Conservation (phyloP, 768 basidiomycete species). For the Royoungia palumana region DNA sequence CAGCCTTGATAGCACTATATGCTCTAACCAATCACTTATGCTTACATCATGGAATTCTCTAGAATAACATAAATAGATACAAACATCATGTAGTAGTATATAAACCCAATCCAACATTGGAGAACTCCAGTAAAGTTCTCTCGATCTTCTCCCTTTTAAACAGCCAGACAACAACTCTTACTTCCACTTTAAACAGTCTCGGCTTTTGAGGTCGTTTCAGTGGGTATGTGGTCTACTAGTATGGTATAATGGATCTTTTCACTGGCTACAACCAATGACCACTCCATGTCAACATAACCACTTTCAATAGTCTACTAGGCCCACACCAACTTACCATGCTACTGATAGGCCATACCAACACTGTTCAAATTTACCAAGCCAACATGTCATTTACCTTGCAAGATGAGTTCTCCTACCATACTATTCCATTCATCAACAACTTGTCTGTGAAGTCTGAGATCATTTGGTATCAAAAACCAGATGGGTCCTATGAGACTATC, state of each 20-base stretch:
- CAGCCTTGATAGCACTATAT: no score
- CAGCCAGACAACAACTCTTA: no score
- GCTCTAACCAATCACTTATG: no score
- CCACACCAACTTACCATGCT: no score
- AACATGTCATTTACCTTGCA: slow-evolving; percentile 37
- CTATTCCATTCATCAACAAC: slow-evolving; percentile 40
- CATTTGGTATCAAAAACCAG: slow-evolving; percentile 25
- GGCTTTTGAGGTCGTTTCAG: no score
- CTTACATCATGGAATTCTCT: no score
- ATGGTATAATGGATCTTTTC: neutral
- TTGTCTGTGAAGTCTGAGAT: slow-evolving; percentile 31
- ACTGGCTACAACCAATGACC: neutral
- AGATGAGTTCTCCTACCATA: slow-evolving; percentile 37
- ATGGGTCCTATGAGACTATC: slow-evolving; percentile 35
- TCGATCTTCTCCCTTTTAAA: no score
- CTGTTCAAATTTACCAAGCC: slow-evolving; percentile 38
- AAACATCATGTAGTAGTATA: no score
- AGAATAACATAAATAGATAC: no score
- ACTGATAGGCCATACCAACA: slow-evolving; percentile 44
- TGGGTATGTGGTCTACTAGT: neutral
- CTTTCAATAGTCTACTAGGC: slow-evolving; percentile 35
- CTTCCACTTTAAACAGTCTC: no score
- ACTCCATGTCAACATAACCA: slow-evolving; percentile 32
- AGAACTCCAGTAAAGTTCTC: no score
- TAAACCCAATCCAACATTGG: no score